A percentile compares a stretch with the other conserved stretches of the same genome.
Evolutionary conservation across 768 basidiomycete genomes (phyloP).

Genomic region (Austroboletus eburneus): DNA sequence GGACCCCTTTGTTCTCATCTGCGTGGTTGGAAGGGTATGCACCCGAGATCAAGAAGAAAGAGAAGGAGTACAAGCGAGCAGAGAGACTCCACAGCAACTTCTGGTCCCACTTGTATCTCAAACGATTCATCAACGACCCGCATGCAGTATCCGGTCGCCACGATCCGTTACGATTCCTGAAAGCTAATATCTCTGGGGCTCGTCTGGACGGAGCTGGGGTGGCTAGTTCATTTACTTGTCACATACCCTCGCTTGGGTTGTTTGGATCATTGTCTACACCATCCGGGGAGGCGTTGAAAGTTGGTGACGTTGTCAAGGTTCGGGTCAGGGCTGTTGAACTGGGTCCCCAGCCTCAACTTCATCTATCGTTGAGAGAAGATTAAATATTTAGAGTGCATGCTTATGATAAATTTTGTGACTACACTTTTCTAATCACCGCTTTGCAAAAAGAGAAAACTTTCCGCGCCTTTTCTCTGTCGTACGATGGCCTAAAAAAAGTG

Average conservation of each 20-base stretch:
- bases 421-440: not conserved
- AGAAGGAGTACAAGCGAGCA: constrained; percentile 31
- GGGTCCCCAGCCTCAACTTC: constrained; percentile 27
- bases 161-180: constrained; percentile 28
- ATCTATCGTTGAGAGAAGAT: constrained; percentile 12
- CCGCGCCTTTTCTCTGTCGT: too few species aligned
- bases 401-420: not conserved
- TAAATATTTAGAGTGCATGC: not conserved
- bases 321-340: constrained; percentile 26
- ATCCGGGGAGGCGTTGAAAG: constrained; percentile 7
- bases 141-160: constrained; percentile 11
- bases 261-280: constrained; percentile 13
- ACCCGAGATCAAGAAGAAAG: constrained; percentile 33
- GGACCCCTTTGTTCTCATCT: constrained; percentile 41
- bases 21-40: constrained; percentile 45
- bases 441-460: too few species aligned
- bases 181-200: constrained; percentile 19
- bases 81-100: constrained; percentile 33
- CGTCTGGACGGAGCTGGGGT: constrained; percentile 14
- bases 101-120: constrained; percentile 41
- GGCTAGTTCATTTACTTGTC: constrained; percentile 15
- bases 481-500: constrained; percentile 11
- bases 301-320: constrained; percentile 28
- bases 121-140: constrained; percentile 34
- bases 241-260: constrained; percentile 26